phyloP scores from a whole-genome alignment of 164 flowering plant genomes.

The Vitis labrusca region DNA sequence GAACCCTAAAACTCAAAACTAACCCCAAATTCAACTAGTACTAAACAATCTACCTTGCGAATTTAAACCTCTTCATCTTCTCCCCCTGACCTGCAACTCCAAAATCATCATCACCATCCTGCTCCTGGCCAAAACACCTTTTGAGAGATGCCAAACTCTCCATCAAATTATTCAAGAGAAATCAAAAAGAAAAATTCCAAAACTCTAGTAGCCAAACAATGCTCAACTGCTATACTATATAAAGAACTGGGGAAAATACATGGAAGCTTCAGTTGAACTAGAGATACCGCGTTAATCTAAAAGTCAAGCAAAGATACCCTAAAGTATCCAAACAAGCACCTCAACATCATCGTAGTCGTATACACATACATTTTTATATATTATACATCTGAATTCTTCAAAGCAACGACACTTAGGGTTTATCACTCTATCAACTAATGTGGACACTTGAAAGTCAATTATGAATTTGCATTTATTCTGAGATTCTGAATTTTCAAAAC shows the following conservation, averaged over 20 bases:
- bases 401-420: not conserved
- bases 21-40: not conserved
- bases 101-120: slow-evolving; percentile 10
- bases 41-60: slow-evolving; percentile 6
- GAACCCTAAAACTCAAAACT: not conserved
- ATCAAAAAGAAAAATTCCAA: not conserved
- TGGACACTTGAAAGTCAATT: too few species aligned
- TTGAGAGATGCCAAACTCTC: slow-evolving; percentile 32
- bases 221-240: not conserved
- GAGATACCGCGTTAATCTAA: not conserved
- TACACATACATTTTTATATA: not conserved
- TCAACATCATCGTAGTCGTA: not conserved
- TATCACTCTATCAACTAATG: not conserved
- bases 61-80: slow-evolving; percentile 19
- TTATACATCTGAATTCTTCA: not conserved
- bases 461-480: too few species aligned
- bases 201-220: not conserved
- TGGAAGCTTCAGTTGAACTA: slow-evolving; percentile 23
- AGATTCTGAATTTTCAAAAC: too few species aligned
- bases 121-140: slow-evolving; percentile 22
- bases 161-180: not conserved
- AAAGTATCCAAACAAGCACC: not conserved
- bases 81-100: slow-evolving; percentile 18
- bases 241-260: slow-evolving; percentile 14
- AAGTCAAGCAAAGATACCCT: not conserved